Evolutionary conservation across 2,329 filamentous ascomycete genomes (phyloP).

Genomic region (Cercospora sp.): DNA sequence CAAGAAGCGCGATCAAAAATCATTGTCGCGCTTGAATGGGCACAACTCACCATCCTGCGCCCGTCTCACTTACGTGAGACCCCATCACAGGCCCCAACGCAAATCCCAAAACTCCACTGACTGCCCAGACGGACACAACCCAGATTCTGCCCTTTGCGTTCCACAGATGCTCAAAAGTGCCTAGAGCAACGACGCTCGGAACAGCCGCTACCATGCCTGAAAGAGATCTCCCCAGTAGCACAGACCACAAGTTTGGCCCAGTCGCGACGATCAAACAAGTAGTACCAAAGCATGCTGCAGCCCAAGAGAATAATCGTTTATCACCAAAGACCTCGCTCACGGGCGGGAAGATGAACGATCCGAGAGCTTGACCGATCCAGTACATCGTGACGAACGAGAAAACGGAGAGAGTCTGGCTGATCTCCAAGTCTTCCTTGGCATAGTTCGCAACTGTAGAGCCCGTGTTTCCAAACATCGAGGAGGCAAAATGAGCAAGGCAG

Average conservation of each 20-base stretch:
- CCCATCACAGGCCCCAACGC: constrained; percentile 49
- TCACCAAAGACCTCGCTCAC: constrained; percentile 44
- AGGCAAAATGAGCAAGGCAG: constrained; percentile 26
- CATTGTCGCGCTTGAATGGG: neutral
- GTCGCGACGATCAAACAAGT: constrained; percentile 45
- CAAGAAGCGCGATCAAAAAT: neutral
- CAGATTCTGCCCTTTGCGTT: constrained; percentile 45
- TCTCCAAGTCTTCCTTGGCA: constrained; percentile 25
- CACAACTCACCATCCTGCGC: constrained; percentile 26
- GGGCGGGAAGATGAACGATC: constrained; percentile 44
- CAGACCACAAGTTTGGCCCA: constrained; percentile 40
- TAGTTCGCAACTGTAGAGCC: constrained; percentile 25
- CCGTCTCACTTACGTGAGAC: constrained; percentile 27
- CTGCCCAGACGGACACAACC: constrained; percentile 51
- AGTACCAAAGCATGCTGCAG: constrained; percentile 39
- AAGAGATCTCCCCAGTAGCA: constrained; percentile 47
- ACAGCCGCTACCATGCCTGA: constrained; percentile 51
- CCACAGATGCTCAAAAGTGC: constrained; percentile 53
- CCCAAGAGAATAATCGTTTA: constrained; percentile 40
- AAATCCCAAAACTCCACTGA: constrained; percentile 47
- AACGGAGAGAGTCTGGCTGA: constrained; percentile 15
- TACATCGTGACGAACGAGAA: constrained; percentile 30
- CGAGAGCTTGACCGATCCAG: constrained; percentile 38
- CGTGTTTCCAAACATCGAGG: constrained; percentile 28
- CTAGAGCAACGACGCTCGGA: constrained; percentile 50